Conservation (phyloP, 2,329 filamentous ascomycete species). For the Venturia asperata region DNA sequence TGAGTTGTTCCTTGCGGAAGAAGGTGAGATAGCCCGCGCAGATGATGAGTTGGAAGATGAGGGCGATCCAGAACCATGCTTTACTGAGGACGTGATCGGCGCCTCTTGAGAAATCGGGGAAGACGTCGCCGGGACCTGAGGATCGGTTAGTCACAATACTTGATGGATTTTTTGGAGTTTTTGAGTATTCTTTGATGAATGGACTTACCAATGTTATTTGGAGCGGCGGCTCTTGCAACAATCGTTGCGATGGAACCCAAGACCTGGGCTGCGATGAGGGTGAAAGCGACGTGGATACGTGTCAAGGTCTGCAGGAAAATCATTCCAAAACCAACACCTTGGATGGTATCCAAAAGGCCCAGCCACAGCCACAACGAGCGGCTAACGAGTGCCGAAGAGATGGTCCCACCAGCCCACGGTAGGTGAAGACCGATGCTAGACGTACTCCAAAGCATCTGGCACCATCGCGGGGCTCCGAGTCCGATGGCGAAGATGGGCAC, state of each 20-base stretch:
- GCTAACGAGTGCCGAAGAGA: slow-evolving; percentile 49
- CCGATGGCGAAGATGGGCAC: slow-evolving; percentile 61
- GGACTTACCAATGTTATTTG: slow-evolving; percentile 49
- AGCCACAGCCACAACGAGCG: slow-evolving; percentile 60
- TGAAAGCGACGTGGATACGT: slow-evolving; percentile 57
- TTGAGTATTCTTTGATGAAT: no score
- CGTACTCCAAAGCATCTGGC: slow-evolving; percentile 60
- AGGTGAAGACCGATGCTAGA: slow-evolving; percentile 54
- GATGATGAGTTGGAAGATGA: slow-evolving; percentile 51
- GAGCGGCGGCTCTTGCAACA: slow-evolving; percentile 52
- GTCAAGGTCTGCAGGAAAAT: slow-evolving; percentile 59
- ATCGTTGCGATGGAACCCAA: slow-evolving; percentile 57
- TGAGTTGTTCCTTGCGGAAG: slow-evolving; percentile 53
- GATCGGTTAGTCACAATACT: not conserved
- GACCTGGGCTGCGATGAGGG: slow-evolving; percentile 54
- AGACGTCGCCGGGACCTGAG: slow-evolving; percentile 48
- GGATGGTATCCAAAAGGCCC: slow-evolving; percentile 56
- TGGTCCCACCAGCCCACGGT: slow-evolving; percentile 53
- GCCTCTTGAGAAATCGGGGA: slow-evolving; percentile 52
- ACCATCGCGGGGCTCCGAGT: slow-evolving; percentile 58
- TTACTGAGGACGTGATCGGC: slow-evolving; percentile 30
- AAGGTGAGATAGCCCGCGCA: slow-evolving; percentile 52
- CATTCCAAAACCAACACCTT: slow-evolving; percentile 62
- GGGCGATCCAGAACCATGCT: slow-evolving; percentile 54
- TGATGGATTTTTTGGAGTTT: no score